phyloP scores from a whole-genome alignment of 73 alveolate genomes.

The Paraurostyla sp. region DNA sequence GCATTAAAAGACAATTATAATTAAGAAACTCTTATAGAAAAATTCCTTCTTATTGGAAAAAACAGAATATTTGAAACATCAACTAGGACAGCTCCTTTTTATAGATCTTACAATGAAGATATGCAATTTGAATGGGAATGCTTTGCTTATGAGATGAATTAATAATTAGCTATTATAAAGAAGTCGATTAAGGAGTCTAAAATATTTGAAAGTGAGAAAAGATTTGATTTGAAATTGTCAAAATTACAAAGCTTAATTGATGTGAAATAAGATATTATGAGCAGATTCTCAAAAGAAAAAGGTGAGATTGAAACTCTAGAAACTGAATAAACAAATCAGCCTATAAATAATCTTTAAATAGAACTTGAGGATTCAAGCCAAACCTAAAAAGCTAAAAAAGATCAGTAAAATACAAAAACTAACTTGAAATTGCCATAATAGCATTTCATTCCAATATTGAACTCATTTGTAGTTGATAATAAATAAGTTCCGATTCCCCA shows the following conservation, averaged over 20 bases:
- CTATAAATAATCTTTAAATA: background rate
- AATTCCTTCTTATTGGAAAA: background rate
- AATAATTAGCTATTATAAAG: background rate
- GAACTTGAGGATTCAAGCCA: too few species aligned
- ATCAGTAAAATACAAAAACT: too few species aligned
- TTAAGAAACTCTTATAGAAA: background rate
- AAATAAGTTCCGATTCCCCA: background rate
- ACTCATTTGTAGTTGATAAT: background rate
- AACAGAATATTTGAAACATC: conserved; percentile 9
- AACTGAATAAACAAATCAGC: background rate
- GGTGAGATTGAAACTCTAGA: background rate
- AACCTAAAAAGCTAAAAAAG: too few species aligned
- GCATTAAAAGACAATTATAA: background rate
- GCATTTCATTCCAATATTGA: background rate
- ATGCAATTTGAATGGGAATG: conserved; percentile 29
- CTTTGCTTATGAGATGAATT: conserved; percentile 1
- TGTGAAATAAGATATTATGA: background rate
- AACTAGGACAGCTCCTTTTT: conserved; percentile 5
- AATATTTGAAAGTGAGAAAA: background rate
- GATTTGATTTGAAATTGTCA: background rate
- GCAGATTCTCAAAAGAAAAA: background rate
- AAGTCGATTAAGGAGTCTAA: background rate
- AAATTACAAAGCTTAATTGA: background rate
- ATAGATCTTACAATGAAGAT: conserved; percentile 40
- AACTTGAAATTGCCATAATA: background rate